A percentile compares a stretch with the other conserved stretches of the same genome.
Evolutionary conservation across 2,329 filamentous ascomycete species (phyloP).

Genomic region (Fusarium redolens): DNA sequence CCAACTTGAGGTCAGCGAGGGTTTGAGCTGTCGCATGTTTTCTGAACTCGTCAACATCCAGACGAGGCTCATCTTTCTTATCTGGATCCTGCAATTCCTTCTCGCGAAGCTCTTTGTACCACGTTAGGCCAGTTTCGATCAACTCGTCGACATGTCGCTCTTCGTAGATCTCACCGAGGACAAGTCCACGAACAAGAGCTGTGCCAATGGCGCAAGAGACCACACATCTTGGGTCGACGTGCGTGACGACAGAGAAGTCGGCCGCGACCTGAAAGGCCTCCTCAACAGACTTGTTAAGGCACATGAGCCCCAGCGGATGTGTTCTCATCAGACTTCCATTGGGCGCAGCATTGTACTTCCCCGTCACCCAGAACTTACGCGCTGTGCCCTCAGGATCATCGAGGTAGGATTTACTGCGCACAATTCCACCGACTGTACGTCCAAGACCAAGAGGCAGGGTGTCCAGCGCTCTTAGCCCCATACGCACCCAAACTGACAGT

Average conservation of each 20-base stretch:
- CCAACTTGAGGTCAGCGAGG: conserved; percentile 56
- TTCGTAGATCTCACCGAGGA: conserved; percentile 56
- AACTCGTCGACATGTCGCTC: conserved; percentile 56
- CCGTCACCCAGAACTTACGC: conserved; percentile 54
- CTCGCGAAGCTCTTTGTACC: conserved; percentile 48
- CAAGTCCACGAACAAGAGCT: conserved; percentile 58
- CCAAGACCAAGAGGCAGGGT: conserved; percentile 62
- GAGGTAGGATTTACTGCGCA: conserved; percentile 53
- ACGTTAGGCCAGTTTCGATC: conserved; percentile 54
- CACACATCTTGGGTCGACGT: conserved; percentile 63
- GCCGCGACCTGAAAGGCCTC: conserved; percentile 58
- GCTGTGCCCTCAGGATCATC: conserved; percentile 55
- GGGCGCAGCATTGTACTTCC: conserved; percentile 55
- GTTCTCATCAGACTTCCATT: conserved; percentile 67
- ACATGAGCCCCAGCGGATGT: conserved; percentile 62
- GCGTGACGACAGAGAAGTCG: conserved; percentile 57
- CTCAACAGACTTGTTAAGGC: conserved; percentile 53
- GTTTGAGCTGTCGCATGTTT: conserved; percentile 52
- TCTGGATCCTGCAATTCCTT: conserved; percentile 39
- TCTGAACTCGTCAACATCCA: conserved; percentile 56
- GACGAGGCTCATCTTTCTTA: conserved; percentile 45
- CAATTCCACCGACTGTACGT: conserved; percentile 58
- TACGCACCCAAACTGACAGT: conserved; percentile 59
- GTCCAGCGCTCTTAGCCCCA: conserved; percentile 59
- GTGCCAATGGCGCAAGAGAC: conserved; percentile 61